Conservation (phyloP, 1,139 yeast genomes). For the Fermentozyma sake region DNA sequence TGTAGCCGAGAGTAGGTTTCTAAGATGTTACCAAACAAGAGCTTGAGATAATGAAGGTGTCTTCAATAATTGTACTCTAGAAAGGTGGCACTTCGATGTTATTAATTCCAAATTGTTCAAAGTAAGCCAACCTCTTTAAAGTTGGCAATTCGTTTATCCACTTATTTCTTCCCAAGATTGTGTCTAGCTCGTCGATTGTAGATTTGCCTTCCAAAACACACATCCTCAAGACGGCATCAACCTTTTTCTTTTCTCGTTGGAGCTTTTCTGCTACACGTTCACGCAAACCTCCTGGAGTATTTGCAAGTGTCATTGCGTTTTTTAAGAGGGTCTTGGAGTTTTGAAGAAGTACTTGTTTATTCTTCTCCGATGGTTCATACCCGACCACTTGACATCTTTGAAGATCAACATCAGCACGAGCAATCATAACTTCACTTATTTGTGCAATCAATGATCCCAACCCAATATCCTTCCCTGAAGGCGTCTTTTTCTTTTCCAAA, state of each 20-base stretch:
- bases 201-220: constrained; percentile 42
- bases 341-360: constrained; percentile 24
- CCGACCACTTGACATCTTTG: constrained; percentile 37
- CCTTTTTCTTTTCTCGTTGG: constrained; percentile 35
- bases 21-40: too few relatives aligned
- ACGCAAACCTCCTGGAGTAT: constrained; percentile 46
- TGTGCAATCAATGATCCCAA: constrained; percentile 37
- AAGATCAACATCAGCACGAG: constrained; percentile 51
- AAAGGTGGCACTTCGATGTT: constrained; percentile 1
- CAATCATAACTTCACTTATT: constrained; percentile 40
- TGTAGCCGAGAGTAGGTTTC: too few relatives aligned
- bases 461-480: constrained; percentile 19
- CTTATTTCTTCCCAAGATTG: constrained; percentile 27
- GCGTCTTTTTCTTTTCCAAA: constrained; percentile 14
- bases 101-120: constrained; percentile 19
- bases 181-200: constrained; percentile 30
- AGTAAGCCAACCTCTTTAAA: constrained; percentile 26
- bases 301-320: constrained; percentile 44
- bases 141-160: constrained; percentile 30
- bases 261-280: constrained; percentile 44
- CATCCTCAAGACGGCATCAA: constrained; percentile 44
- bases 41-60: too few relatives aligned
- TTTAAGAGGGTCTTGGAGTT: constrained; percentile 42
- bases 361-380: constrained; percentile 25
- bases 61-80: too few relatives aligned